Base-by-base conservation (phyloP, 306 rosid species). In the Cicer judaicum region DNA sequence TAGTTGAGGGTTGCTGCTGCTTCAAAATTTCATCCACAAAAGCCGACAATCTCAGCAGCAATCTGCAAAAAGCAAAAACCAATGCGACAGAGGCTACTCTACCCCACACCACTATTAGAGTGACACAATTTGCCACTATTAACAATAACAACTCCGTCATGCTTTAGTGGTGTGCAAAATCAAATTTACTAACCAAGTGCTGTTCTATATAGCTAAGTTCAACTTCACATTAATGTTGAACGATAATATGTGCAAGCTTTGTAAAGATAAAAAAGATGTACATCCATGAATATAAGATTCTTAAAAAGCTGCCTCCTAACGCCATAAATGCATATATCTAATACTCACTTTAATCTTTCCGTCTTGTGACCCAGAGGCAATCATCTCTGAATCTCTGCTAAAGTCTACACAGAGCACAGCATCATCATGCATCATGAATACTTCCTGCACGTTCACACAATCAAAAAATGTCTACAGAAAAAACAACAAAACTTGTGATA, bases 351-450 rank as follows among this genome's bases (percentile, higher is more conserved):
- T 95, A 79, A 95, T 95, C 83, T 95, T 95, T 72, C 99, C 99
- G 84, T 87, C 96, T 82, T 90, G 93, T 71, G 96, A 90, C 63
- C 99, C 99, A 81, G 99, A 90, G 13, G 98, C 98, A 73, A 95
- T 82, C 90, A 92, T 87, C 88, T 95, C 99, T 34, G 99, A 95
- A 83, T 92, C 99, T 80, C 91, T 87, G 84, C 98, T 95, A 84
- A 95, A 95, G 78, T 95, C 97, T 42, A 90, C 92, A 82, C 97
- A 92, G 64, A 95, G 98, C 69, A 92, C 97, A 15, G 99, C 86
- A 81, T 92, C 98, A 8, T 95, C 98, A 75, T 92, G 98, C 96
- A 95, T 89, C 99, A 95, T 95, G 87, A 95, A 92, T 54, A 87
- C 85, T 87, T 92, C 99, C 99, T 94, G 97, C 86, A 87, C 67